Evolutionary conservation across 1,139 yeast species (phyloP).

Genomic region (Diutina pseudorugosa): DNA sequence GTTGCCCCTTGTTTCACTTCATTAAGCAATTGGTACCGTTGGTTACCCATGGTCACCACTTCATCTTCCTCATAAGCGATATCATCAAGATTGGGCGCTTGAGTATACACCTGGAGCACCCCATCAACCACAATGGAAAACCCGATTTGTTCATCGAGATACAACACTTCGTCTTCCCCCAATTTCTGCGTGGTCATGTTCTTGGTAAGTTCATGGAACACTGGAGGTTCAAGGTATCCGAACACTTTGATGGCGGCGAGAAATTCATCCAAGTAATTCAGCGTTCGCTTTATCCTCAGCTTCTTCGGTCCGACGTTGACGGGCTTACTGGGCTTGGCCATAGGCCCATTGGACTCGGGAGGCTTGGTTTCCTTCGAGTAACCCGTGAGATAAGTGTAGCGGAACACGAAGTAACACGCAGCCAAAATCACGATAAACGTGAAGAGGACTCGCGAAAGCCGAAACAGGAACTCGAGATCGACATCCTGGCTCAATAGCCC

Average conservation of each 20-base stretch:
- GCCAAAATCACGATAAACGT: conserved; percentile 12
- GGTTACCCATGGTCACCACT: conserved; percentile 31
- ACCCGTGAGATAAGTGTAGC: conserved; percentile 27
- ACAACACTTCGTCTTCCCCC: conserved; percentile 62
- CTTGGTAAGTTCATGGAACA: conserved; percentile 84
- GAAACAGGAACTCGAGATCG: conserved; percentile 1
- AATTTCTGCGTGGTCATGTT: conserved; percentile 85
- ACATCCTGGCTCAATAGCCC: neutral
- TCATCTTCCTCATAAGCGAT: conserved; percentile 26
- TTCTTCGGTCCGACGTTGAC: conserved; percentile 10
- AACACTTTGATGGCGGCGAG: conserved; percentile 84
- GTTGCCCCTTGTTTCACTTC: conserved; percentile 84
- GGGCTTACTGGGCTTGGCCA: neutral
- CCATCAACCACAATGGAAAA: conserved; percentile 96
- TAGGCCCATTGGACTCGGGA: conserved; percentile 6
- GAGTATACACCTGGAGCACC: conserved; percentile 62
- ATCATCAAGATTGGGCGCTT: conserved; percentile 6
- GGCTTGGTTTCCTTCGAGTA: conserved; percentile 18
- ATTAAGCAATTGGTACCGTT: conserved; percentile 63
- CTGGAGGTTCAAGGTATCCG: conserved; percentile 84
- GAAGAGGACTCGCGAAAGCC: conserved; percentile 11
- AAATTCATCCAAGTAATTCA: conserved; percentile 71
- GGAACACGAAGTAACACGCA: conserved; percentile 18
- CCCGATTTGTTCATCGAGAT: conserved; percentile 60
- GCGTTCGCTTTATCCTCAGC: conserved; percentile 13